These are phyloP conservation scores for Anthoceros angustus DNA, from an alignment of 225 moss, liverwort and hornwort species.

Conservation along the genomic window DNA sequence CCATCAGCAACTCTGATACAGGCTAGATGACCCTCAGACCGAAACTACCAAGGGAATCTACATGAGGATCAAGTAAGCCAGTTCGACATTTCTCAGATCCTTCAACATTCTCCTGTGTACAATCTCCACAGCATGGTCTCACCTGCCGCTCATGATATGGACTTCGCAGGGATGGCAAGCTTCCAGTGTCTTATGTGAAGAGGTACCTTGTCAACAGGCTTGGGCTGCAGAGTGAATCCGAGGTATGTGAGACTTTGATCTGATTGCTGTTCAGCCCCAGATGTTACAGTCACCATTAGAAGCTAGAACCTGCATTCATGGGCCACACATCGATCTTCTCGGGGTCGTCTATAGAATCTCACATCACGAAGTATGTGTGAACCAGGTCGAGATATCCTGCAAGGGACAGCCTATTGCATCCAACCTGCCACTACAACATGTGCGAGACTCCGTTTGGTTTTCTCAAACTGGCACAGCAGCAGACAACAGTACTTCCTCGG, in stretches of 20 bases:
- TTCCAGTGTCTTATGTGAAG: conserved; percentile 72
- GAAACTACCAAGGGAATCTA: neutral
- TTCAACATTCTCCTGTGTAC: no score
- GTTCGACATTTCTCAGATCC: neutral
- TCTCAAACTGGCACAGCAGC: conserved; percentile 20
- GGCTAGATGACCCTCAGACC: neutral
- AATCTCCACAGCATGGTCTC: no score
- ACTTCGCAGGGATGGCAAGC: conserved; percentile 57
- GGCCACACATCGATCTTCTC: conserved; percentile 7
- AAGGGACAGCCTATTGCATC: conserved; percentile 58
- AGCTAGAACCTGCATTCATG: conserved; percentile 3
- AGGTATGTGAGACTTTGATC: conserved; percentile 26
- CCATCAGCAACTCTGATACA: neutral
- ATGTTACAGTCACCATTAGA: neutral
- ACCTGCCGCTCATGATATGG: no score
- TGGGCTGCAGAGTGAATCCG: conserved; percentile 61
- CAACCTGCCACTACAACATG: conserved; percentile 51
- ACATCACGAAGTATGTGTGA: conserved; percentile 7
- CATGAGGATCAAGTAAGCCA: neutral
- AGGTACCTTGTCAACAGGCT: conserved; percentile 70
- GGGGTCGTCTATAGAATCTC: conserved; percentile 3
- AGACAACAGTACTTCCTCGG: conserved; percentile 15
- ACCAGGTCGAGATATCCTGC: conserved; percentile 81
- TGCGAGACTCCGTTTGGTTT: conserved; percentile 78
- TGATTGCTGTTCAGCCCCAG: neutral